A percentile compares a stretch with the other conserved stretches of the same genome.
These are phyloP conservation scores for Beauveria australis DNA, from an alignment of 2,329 filamentous ascomycete species.

Conservation along the genomic window DNA sequence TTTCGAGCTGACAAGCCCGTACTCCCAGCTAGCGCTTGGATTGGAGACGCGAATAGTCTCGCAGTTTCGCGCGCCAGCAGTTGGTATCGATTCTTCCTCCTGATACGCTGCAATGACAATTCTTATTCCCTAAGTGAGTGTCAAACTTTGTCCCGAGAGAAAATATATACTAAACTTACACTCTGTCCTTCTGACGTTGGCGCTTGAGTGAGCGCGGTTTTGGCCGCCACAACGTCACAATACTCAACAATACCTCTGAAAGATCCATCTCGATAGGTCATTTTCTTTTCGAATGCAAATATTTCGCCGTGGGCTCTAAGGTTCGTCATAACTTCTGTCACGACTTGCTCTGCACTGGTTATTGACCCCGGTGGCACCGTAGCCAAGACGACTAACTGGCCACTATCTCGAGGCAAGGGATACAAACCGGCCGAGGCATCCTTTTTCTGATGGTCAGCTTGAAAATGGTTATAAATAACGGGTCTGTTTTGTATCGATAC, in stretches of 20 bases:
- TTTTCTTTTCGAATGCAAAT: conserved; percentile 40
- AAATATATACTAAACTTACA: background rate
- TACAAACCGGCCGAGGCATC: conserved; percentile 5
- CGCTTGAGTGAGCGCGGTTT: conserved; percentile 31
- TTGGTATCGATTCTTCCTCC: background rate
- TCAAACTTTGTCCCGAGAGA: background rate
- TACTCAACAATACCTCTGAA: conserved; percentile 46
- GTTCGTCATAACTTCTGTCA: conserved; percentile 21
- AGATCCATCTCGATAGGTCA: conserved; percentile 32
- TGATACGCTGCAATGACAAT: background rate
- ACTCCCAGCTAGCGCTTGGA: background rate
- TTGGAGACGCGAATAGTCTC: background rate
- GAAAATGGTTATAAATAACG: background rate
- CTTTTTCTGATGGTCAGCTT: conserved; percentile 4
- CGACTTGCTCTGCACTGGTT: conserved; percentile 25
- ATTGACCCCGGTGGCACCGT: conserved; percentile 14
- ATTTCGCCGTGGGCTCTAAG: conserved; percentile 42
- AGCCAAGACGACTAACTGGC: conserved; percentile 23
- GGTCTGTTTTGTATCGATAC: conserved; percentile 12
- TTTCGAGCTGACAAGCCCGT: conserved; percentile 1
- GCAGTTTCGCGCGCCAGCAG: background rate
- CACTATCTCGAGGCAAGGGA: conserved; percentile 14
- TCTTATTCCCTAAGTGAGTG: background rate
- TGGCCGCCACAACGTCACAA: conserved; percentile 38
- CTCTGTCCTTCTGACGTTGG: background rate